phyloP scores from a whole-genome alignment of 805 yeast species.

The Torulaspora quercuum region DNA sequence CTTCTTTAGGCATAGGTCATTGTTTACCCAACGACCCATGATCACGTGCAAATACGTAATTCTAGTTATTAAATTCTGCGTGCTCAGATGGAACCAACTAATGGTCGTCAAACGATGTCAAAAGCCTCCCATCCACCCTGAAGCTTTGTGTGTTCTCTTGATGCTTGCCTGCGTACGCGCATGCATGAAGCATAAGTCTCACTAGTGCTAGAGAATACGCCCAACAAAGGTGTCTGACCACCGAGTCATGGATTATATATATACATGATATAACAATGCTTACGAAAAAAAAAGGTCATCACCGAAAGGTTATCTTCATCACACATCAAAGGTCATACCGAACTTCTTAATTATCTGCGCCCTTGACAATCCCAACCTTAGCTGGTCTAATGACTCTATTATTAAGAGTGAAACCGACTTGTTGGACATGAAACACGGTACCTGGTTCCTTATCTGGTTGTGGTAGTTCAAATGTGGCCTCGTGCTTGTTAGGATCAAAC shows the following conservation, averaged over 20 bases:
- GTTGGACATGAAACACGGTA: constrained; percentile 89
- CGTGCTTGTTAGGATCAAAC: constrained; percentile 90
- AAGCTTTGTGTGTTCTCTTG: too few species aligned
- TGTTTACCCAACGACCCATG: background rate
- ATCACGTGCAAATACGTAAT: constrained; percentile 2
- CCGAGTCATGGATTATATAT: too few species aligned
- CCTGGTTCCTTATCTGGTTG: constrained; percentile 89
- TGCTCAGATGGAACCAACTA: too few species aligned
- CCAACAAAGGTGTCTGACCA: too few species aligned
- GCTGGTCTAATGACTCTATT: constrained; percentile 91
- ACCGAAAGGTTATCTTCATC: too few species aligned
- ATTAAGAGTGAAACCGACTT: constrained; percentile 80
- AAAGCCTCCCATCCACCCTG: too few species aligned
- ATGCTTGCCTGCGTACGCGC: too few species aligned
- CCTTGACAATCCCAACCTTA: constrained; percentile 89
- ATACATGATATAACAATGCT: constrained; percentile 10
- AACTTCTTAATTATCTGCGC: constrained; percentile 17
- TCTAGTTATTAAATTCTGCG: too few species aligned
- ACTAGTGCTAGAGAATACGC: too few species aligned
- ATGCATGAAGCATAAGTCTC: too few species aligned
- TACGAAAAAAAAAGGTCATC: too few species aligned
- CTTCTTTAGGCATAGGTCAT: constrained; percentile 2
- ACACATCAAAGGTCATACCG: background rate
- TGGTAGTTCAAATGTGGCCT: constrained; percentile 85
- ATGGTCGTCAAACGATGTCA: too few species aligned